Base-by-base conservation (phyloP, 2,329 filamentous ascomycete species). In the Trichoderma endophyticum region DNA sequence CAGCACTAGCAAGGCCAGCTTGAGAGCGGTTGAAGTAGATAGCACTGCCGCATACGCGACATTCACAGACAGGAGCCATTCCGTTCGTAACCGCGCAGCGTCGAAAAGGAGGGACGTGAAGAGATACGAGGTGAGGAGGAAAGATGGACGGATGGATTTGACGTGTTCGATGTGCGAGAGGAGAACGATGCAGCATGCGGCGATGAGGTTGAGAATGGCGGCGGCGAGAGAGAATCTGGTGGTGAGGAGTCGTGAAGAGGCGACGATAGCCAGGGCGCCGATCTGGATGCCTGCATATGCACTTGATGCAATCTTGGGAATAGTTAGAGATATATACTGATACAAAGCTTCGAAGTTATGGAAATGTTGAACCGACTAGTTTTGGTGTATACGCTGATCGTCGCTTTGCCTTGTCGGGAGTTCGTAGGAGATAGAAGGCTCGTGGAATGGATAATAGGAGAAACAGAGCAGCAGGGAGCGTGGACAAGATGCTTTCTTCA, bases 131-230 rank as follows among this genome's bases (percentile, higher is more conserved):
- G 77, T 77, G 2, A 81, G 75, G 1, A 80, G 73, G 32, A 80
- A 78, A 0, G 80, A 81, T 0, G 80, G 80, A 0, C 80, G 75
- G 14, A 81, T 75, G 1, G 80, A 80, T 59, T 80, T 80, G 43
- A 81, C 75, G 21, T 81, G 80, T 11, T 81, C 79, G 7, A 75
- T 65, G 9, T 81, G 78, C 12, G 77, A 76, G 3, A 81, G 39
- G 0, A 79, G 30, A n/a, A 78, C 73, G 12, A 80, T 79, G 9
- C 73, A 74, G 39, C 76, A 74, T 1, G 79, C 75, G 21, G 77
- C 74, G 3, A 79, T 21, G 43, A 81, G 75, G 39, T 76, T 77
- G 7, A 81, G 70, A 15, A 77, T 65, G 1, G 79, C 78, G 6
- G 77, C 74, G 2, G 78, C 75, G n/a, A 81, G 72, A 11, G 80